Evolutionary conservation across 768 basidiomycete species (phyloP).

Genomic region (Pisolithus microcarpus): DNA sequence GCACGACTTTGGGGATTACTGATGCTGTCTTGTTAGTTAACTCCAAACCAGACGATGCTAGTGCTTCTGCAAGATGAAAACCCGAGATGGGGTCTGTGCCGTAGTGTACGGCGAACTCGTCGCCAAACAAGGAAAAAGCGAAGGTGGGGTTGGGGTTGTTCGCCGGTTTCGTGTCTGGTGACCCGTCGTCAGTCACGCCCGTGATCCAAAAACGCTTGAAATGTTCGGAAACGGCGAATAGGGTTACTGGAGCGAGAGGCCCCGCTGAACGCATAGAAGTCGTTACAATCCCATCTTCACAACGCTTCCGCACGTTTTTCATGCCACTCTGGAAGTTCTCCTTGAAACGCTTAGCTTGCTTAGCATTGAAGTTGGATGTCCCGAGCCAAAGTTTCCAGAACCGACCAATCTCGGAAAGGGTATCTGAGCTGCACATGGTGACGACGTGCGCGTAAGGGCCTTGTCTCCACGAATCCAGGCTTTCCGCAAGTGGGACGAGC

Average conservation of each 20-base stretch:
- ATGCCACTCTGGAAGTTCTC: conserved; percentile 16
- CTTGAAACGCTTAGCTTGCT: conserved; percentile 10
- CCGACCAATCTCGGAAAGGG: conserved; percentile 17
- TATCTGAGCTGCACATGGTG: conserved; percentile 16
- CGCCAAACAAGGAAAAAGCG: conserved; percentile 18
- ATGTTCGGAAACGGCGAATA: conserved; percentile 8
- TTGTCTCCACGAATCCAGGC: conserved; percentile 18
- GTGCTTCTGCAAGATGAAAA: conserved; percentile 25
- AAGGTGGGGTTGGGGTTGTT: conserved; percentile 27
- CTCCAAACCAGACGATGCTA: conserved; percentile 7
- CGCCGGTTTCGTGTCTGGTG: background rate
- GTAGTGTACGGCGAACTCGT: conserved; percentile 25
- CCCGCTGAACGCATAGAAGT: conserved; percentile 24
- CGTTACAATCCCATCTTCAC: background rate
- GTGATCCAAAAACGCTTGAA: conserved; percentile 21
- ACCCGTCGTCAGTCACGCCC: conserved; percentile 16
- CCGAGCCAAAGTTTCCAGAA: conserved; percentile 16
- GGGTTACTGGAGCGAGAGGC: conserved; percentile 12
- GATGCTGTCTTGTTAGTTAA: background rate
- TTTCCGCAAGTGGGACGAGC: conserved; percentile 10
- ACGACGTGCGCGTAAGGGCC: conserved; percentile 23
- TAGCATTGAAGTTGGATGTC: conserved; percentile 9
- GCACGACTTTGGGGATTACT: conserved; percentile 15
- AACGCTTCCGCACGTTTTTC: conserved; percentile 5
- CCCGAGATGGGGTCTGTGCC: conserved; percentile 23